Conservation (phyloP, 441 rosid genomes). For the Populus hybrid region DNA sequence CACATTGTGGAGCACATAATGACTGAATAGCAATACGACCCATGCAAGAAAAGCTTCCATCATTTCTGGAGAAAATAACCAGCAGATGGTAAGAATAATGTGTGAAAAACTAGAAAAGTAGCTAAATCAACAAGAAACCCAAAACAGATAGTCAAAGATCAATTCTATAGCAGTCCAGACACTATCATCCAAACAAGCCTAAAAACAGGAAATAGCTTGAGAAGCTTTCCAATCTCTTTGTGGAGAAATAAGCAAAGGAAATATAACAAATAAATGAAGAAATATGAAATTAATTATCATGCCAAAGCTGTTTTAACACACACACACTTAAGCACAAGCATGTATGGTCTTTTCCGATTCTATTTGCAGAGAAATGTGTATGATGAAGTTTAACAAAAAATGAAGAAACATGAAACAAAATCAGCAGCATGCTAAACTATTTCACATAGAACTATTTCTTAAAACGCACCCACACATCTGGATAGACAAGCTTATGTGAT, state of each 20-base stretch:
- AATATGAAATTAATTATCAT: background rate
- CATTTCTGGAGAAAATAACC: slow-evolving; percentile 45
- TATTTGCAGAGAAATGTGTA: background rate
- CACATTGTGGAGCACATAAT: slow-evolving; percentile 83
- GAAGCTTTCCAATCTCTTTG: background rate
- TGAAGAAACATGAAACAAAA: slow-evolving; percentile 1
- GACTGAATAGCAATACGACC: slow-evolving; percentile 91
- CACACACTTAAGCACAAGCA: background rate
- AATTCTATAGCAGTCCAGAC: background rate
- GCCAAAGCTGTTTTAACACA: background rate
- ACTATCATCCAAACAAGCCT: background rate
- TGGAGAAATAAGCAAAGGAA: background rate
- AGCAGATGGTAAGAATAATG: slow-evolving; percentile 14
- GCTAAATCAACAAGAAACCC: background rate
- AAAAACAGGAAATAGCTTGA: background rate
- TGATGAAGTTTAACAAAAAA: background rate
- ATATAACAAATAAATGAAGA: background rate
- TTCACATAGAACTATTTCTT: background rate
- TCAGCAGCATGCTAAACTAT: background rate
- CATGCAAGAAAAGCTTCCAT: slow-evolving; percentile 39
- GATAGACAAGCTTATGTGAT: background rate
- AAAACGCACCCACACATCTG: background rate
- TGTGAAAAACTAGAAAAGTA: background rate
- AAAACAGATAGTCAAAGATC: background rate
- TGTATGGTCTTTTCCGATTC: background rate